Conservation (phyloP, 2,329 filamentous ascomycete genomes). For the Pochonia chlamydosporia region DNA sequence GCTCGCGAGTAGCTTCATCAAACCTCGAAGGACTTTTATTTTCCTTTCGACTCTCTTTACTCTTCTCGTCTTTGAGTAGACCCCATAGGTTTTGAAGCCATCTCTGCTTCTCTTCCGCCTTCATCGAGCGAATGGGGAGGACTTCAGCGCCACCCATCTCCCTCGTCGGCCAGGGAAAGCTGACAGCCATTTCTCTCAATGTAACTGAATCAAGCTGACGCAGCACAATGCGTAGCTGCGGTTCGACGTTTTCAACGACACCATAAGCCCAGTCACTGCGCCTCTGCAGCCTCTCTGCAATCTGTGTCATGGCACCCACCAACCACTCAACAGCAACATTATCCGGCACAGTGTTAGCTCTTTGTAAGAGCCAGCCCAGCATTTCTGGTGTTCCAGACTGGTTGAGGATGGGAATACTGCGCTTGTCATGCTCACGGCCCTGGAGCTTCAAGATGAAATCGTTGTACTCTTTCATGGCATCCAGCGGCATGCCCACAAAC, state of each 20-base stretch:
- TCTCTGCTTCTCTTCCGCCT: constrained; percentile 27
- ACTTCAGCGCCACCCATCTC: constrained; percentile 30
- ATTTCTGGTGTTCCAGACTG: constrained; percentile 27
- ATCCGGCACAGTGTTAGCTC: constrained; percentile 24
- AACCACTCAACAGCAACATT: constrained; percentile 28
- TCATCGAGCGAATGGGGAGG: constrained; percentile 27
- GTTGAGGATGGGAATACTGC: constrained; percentile 29
- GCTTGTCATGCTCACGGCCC: constrained; percentile 28
- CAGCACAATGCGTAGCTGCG: constrained; percentile 26
- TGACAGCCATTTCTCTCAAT: constrained; percentile 29
- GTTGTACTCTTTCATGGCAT: constrained; percentile 26
- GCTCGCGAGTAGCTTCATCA: constrained; percentile 6
- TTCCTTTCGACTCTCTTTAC: constrained; percentile 5
- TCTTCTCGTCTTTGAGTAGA: constrained; percentile 18
- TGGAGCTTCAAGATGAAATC: constrained; percentile 30
- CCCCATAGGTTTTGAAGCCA: constrained; percentile 26
- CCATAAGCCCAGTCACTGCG: constrained; percentile 25
- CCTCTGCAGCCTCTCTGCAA: constrained; percentile 24
- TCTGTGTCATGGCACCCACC: constrained; percentile 26
- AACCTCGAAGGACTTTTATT: constrained; percentile 6
- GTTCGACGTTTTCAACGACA: constrained; percentile 22
- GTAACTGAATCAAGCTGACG: constrained; percentile 23
- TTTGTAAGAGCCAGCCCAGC: constrained; percentile 27
- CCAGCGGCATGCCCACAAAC: constrained; percentile 23
- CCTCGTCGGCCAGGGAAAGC: constrained; percentile 29